These are phyloP conservation scores for Lepidium didymum DNA, from an alignment of 345 rosid species.

Conservation along the genomic window DNA sequence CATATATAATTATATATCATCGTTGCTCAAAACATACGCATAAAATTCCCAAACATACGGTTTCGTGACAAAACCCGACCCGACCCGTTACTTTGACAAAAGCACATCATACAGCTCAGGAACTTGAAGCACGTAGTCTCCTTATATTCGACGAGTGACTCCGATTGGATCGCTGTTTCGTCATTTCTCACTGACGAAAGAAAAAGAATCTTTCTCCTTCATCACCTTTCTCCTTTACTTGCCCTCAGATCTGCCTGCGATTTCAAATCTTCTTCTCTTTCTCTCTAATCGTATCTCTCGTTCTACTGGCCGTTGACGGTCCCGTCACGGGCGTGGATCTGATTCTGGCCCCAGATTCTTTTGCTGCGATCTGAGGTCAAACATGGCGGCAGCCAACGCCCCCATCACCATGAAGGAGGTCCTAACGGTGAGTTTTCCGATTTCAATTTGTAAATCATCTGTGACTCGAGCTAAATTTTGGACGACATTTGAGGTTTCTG, in stretches of 20 bases:
- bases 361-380: constrained; percentile 33
- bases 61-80: background rate
- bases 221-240: constrained; percentile 10
- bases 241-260: constrained; percentile 29
- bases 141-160: constrained; percentile 22
- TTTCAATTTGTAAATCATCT: background rate
- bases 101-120: constrained; percentile 24
- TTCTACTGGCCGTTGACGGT: constrained; percentile 28
- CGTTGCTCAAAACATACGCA: background rate
- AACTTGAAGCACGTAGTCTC: constrained; percentile 29
- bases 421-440: constrained; percentile 51
- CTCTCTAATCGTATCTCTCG: constrained; percentile 10
- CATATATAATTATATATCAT: too few relatives aligned
- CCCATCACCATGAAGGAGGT: constrained; percentile 96
- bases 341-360: constrained; percentile 12
- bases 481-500: background rate
- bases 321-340: constrained; percentile 28
- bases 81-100: constrained; percentile 7
- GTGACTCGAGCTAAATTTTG: constrained; percentile 20
- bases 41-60: background rate
- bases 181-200: constrained; percentile 16
- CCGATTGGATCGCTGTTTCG: constrained; percentile 28
- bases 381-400: constrained; percentile 94
- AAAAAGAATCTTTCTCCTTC: constrained; percentile 2
- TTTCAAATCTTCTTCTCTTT: background rate